Conservation (phyloP, 352 stramenopile genomes). For the Thalassiosira allenii region DNA sequence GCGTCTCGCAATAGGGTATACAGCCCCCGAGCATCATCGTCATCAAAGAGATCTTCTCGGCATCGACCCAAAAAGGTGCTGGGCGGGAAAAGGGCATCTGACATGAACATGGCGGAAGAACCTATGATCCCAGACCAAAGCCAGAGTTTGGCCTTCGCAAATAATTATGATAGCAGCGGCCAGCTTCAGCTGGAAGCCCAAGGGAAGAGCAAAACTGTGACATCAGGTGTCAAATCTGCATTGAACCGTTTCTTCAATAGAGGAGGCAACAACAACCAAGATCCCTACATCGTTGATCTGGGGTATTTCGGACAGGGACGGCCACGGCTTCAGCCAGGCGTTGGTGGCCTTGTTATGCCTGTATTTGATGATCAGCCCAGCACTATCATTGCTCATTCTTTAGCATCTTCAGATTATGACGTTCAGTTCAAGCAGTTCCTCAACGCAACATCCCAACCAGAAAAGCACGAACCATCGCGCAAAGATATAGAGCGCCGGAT, state of each 20-base stretch:
- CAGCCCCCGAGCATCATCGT: slow-evolving; percentile 40
- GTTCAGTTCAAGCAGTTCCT: slow-evolving; percentile 81
- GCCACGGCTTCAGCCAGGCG: slow-evolving; percentile 89
- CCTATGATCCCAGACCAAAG: slow-evolving; percentile 20
- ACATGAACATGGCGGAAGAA: slow-evolving; percentile 21
- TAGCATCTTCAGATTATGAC: slow-evolving; percentile 91
- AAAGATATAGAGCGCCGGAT: slow-evolving; percentile 85
- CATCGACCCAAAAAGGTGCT: slow-evolving; percentile 48
- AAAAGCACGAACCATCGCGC: slow-evolving; percentile 54
- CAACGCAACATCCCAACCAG: slow-evolving; percentile 38
- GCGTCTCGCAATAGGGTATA: slow-evolving; percentile 74
- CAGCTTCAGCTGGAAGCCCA: slow-evolving; percentile 46
- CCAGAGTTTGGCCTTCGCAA: slow-evolving; percentile 34
- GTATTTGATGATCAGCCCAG: slow-evolving; percentile 94
- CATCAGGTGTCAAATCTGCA: slow-evolving; percentile 85
- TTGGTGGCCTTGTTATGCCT: slow-evolving; percentile 90
- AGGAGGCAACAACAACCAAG: slow-evolving; percentile 78
- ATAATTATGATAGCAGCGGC: slow-evolving; percentile 49
- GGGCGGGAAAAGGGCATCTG: slow-evolving; percentile 21
- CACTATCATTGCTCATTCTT: slow-evolving; percentile 94
- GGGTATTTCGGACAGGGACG: slow-evolving; percentile 90
- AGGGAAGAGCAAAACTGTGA: slow-evolving; percentile 71
- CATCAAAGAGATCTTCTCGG: slow-evolving; percentile 35
- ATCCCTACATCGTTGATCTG: slow-evolving; percentile 91
- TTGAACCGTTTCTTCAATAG: slow-evolving; percentile 86